Percentiles rank a stretch among this genome's conserved stretches.
Evolutionary conservation across 139 green algal species (phyloP).

Genomic region (Monoraphidium neglectum): DNA sequence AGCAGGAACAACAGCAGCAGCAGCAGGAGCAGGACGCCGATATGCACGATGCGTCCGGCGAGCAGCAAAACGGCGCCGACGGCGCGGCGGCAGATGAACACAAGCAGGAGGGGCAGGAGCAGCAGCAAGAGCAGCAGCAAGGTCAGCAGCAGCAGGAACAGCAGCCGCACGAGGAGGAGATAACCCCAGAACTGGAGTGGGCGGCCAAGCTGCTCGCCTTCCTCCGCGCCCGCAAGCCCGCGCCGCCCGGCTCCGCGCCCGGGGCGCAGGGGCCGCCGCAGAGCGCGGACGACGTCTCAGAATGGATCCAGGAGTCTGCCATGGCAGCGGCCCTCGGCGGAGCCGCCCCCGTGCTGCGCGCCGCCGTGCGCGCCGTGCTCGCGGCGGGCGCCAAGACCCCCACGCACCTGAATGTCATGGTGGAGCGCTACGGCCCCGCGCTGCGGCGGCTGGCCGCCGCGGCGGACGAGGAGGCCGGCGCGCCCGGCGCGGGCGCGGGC

Average conservation of each 20-base stretch:
- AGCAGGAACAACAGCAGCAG: neutral
- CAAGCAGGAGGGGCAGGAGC: too few relatives aligned
- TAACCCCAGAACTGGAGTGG: neutral
- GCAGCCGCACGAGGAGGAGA: neutral
- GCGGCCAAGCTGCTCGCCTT: neutral
- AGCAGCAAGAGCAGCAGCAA: too few relatives aligned
- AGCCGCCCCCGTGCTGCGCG: neutral
- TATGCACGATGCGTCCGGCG: neutral
- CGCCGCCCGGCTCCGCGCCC: too few relatives aligned
- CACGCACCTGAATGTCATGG: too few relatives aligned
- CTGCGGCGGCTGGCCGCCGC: too few relatives aligned
- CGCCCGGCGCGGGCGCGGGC: too few relatives aligned
- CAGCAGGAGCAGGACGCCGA: neutral
- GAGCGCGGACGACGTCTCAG: neutral
- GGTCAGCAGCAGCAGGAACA: too few relatives aligned
- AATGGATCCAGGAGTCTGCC: conserved; percentile 3
- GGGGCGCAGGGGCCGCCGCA: neutral
- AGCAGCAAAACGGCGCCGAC: neutral
- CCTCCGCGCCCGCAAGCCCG: too few relatives aligned
- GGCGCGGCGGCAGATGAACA: too few relatives aligned
- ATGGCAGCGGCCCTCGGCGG: neutral
- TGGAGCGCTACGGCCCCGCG: too few relatives aligned
- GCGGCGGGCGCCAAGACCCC: too few relatives aligned
- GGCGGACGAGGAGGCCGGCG: too few relatives aligned
- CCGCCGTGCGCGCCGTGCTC: neutral